phyloP scores from a whole-genome alignment of 1,284 basidiomycete species.

The Microbotryum violaceum region DNA sequence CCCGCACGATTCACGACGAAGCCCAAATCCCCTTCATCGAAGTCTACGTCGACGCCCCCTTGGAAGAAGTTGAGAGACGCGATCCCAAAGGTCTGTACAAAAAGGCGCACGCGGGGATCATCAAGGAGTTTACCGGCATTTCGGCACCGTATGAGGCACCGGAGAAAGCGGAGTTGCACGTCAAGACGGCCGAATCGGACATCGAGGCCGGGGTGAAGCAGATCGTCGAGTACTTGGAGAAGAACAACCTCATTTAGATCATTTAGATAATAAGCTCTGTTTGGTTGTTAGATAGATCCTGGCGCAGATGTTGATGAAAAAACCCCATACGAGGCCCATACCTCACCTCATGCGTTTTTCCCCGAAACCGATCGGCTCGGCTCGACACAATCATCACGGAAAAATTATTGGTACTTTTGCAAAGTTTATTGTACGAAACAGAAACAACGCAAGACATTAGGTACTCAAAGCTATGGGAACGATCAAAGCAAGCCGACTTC shows the following conservation, averaged over 20 bases:
- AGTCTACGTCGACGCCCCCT: constrained; percentile 88
- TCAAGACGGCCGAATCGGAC: constrained; percentile 74
- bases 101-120: constrained; percentile 90
- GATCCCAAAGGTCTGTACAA: constrained; percentile 99
- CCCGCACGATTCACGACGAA: constrained; percentile 69
- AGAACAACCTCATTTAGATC: constrained; percentile 40
- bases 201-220: constrained; percentile 71
- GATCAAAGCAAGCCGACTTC: constrained; percentile 1
- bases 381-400: background rate
- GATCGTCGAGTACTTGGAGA: constrained; percentile 73
- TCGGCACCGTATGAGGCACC: constrained; percentile 96
- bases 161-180: constrained; percentile 77
- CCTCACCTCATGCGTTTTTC: background rate
- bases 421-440: background rate
- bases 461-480: background rate
- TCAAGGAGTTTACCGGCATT: constrained; percentile 98
- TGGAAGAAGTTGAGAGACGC: constrained; percentile 77
- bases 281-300: background rate
- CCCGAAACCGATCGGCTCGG: background rate
- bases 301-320: background rate
- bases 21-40: constrained; percentile 76
- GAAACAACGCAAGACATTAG: background rate
- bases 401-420: background rate
- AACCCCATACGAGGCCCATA: background rate
- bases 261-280: background rate